Conservation (phyloP, 1,284 basidiomycete species). For the Rhodotorula sp. region DNA sequence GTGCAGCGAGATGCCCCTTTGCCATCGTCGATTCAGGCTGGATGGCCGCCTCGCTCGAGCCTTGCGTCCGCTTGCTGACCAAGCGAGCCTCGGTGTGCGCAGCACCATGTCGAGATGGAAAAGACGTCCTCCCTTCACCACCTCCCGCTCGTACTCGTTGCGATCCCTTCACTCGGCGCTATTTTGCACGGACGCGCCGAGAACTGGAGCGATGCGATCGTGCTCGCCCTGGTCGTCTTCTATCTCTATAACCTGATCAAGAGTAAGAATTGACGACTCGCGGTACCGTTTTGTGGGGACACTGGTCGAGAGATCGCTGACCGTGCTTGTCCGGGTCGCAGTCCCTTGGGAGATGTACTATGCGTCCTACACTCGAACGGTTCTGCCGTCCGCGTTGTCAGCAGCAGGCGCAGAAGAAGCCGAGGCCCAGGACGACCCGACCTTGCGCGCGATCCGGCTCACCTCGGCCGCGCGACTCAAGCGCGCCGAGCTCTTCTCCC, state of each 20-base stretch:
- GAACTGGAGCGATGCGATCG: conserved; percentile 50
- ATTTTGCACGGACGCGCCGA: conserved; percentile 47
- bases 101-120: conserved; percentile 23
- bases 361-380: conserved; percentile 42
- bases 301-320: neutral
- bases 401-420: conserved; percentile 6
- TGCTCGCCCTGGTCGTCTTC: conserved; percentile 49
- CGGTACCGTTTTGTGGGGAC: neutral
- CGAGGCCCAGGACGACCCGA: conserved; percentile 23
- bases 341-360: conserved; percentile 48
- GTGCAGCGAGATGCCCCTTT: neutral
- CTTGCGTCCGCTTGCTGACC: neutral
- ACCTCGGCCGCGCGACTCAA: conserved; percentile 45
- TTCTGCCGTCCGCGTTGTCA: conserved; percentile 33
- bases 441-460: conserved; percentile 25
- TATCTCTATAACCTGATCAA: conserved; percentile 46
- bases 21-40: neutral
- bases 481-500: conserved; percentile 46
- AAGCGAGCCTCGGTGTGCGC: neutral
- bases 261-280: conserved; percentile 8
- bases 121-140: conserved; percentile 23
- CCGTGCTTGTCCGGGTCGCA: neutral
- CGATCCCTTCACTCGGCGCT: conserved; percentile 40
- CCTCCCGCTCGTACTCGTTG: conserved; percentile 43
- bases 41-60: neutral